phyloP scores from a whole-genome alignment of 164 flowering plant genomes.

The Paratinospora sagittata region DNA sequence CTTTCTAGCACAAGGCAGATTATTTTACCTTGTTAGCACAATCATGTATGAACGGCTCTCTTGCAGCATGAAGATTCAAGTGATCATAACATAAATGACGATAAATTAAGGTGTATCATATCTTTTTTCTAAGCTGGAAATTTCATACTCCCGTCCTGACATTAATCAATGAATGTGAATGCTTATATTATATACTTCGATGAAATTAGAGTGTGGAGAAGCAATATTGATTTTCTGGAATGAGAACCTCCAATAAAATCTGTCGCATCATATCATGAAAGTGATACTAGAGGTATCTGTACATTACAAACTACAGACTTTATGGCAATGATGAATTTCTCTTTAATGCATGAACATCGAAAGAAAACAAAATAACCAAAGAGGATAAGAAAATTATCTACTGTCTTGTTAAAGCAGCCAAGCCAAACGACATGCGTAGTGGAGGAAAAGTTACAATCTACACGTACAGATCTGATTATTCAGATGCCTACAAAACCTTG shows the following conservation, averaged over 20 bases:
- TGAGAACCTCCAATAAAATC: neutral
- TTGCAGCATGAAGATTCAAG: neutral
- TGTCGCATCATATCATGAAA: neutral
- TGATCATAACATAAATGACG: neutral
- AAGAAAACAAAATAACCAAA: neutral
- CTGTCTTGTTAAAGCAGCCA: constrained; percentile 1
- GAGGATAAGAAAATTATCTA: neutral
- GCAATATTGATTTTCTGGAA: too few relatives aligned
- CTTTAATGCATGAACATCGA: too few relatives aligned
- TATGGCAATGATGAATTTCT: neutral
- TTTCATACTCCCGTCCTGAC: neutral
- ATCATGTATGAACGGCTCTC: neutral
- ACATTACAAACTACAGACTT: neutral
- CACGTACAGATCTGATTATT: neutral
- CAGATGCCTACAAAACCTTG: neutral
- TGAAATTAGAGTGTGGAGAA: too few relatives aligned
- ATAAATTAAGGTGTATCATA: neutral
- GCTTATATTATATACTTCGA: too few relatives aligned
- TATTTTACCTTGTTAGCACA: too few relatives aligned
- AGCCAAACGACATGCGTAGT: neutral
- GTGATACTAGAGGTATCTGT: neutral
- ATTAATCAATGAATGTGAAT: neutral
- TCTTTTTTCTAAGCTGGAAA: neutral
- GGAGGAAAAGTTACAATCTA: neutral
- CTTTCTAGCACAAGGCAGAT: too few relatives aligned